Conservation (phyloP, 352 stramenopile genomes). For the Lagenidium giganteum region DNA sequence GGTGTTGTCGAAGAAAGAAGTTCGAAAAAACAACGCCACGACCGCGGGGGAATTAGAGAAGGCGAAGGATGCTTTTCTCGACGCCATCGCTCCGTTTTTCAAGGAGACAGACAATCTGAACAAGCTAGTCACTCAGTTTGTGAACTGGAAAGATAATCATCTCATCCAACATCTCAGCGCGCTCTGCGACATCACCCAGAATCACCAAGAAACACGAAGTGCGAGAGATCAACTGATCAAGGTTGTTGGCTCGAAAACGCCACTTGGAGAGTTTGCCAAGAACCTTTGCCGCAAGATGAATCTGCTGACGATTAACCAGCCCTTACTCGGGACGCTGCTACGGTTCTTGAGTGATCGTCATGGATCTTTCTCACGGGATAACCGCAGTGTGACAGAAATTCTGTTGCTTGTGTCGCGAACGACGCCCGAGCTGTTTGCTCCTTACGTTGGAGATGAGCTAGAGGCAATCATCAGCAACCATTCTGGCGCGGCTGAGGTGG, state of each 20-base stretch:
- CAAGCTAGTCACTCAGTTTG: conserved; percentile 59
- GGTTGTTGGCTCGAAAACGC: conserved; percentile 71
- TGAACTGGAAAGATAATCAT: conserved; percentile 70
- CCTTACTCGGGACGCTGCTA: conserved; percentile 27
- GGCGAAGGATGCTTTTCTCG: conserved; percentile 27
- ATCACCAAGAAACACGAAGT: conserved; percentile 36
- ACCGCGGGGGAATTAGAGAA: conserved; percentile 17
- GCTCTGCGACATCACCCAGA: conserved; percentile 51
- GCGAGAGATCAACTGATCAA: conserved; percentile 71
- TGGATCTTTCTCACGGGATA: conserved; percentile 27
- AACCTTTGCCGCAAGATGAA: conserved; percentile 79
- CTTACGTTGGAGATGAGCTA: conserved; percentile 48
- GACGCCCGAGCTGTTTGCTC: conserved; percentile 40
- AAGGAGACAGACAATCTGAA: conserved; percentile 45
- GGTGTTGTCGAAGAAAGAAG: conserved; percentile 35
- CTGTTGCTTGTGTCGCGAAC: conserved; percentile 43
- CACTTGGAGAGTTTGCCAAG: conserved; percentile 74
- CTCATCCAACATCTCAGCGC: conserved; percentile 70
- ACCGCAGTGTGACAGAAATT: conserved; percentile 49
- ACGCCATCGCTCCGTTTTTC: conserved; percentile 45
- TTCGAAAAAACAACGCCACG: conserved; percentile 19
- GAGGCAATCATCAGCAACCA: conserved; percentile 33
- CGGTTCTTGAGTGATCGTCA: conserved; percentile 30
- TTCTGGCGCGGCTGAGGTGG: conserved; percentile 24
- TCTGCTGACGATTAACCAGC: conserved; percentile 57